A percentile compares a stretch with the other conserved stretches of the same genome.
Evolutionary conservation across 2,329 filamentous ascomycete genomes (phyloP).

Genomic region (Botrytis squamosa): DNA sequence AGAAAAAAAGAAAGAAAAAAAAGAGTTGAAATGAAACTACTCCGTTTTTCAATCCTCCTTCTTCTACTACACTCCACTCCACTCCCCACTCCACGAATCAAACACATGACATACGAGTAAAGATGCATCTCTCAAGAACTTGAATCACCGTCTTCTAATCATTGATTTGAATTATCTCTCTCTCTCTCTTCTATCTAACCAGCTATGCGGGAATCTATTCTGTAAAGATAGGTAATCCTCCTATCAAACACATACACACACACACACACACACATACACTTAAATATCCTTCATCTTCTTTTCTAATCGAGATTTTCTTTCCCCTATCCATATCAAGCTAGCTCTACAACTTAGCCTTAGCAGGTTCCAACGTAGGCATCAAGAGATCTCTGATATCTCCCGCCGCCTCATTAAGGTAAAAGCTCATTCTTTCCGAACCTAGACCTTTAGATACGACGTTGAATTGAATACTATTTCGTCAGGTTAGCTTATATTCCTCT

Average conservation of each 20-base stretch:
- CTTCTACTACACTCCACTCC: rapidly evolving
- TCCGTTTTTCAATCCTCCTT: too few species aligned
- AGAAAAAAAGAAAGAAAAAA: too few species aligned
- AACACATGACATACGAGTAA: not conserved
- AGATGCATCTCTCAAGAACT: not conserved
- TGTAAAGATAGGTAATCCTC: not conserved
- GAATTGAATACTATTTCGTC: slow-evolving; percentile 77
- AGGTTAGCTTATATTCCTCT: not conserved
- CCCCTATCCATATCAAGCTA: not conserved
- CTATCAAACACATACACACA: not conserved
- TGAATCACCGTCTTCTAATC: not conserved
- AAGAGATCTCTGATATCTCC: slow-evolving; percentile 85
- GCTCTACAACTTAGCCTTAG: slow-evolving; percentile 82
- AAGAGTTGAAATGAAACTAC: too few species aligned
- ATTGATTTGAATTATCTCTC: too few species aligned
- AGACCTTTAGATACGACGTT: slow-evolving; percentile 94
- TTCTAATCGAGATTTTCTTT: not conserved
- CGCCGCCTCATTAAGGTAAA: slow-evolving; percentile 92
- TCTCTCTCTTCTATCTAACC: not conserved
- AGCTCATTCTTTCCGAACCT: slow-evolving; percentile 89
- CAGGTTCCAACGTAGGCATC: slow-evolving; percentile 71
- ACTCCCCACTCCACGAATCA: not conserved
- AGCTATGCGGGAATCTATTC: not conserved
- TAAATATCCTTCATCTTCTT: not conserved
- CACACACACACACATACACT: not conserved